Evolutionary conservation across 768 basidiomycete genomes (phyloP).

Genomic region (Lactarius trivialis): DNA sequence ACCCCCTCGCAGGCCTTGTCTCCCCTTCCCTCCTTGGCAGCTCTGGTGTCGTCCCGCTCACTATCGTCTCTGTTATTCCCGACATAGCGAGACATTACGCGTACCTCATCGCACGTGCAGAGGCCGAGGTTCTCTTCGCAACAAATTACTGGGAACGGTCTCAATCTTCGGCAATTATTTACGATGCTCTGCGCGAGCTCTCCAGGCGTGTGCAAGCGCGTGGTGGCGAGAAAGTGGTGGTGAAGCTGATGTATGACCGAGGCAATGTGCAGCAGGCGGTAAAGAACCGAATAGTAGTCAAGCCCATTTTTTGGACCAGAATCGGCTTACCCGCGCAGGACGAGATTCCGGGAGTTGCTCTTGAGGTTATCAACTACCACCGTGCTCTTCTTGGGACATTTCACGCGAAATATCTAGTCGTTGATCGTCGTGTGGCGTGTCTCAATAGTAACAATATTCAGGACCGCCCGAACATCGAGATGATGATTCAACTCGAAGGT

Average conservation of each 20-base stretch:
- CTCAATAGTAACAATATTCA: slow-evolving; percentile 67
- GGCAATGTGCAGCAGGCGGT: slow-evolving; percentile 49
- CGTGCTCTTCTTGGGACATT: slow-evolving; percentile 58
- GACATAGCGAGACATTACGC: slow-evolving; percentile 70
- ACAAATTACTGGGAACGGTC: slow-evolving; percentile 59
- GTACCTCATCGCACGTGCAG: slow-evolving; percentile 52
- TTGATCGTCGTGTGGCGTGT: slow-evolving; percentile 60
- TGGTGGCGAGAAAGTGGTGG: slow-evolving; percentile 42
- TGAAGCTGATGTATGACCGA: slow-evolving; percentile 67
- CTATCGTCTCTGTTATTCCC: slow-evolving; percentile 58
- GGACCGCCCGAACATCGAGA: slow-evolving; percentile 46
- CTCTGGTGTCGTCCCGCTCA: slow-evolving; percentile 55
- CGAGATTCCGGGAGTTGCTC: slow-evolving; percentile 53
- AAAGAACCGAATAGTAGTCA: slow-evolving; percentile 43
- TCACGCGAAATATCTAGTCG: slow-evolving; percentile 64
- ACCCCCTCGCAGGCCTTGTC: slow-evolving; percentile 50
- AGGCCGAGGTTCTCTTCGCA: slow-evolving; percentile 59
- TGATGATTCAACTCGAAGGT: slow-evolving; percentile 68
- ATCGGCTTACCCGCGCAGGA: slow-evolving; percentile 46
- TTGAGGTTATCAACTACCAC: slow-evolving; percentile 56
- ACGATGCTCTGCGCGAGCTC: slow-evolving; percentile 32
- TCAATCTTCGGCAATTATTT: slow-evolving; percentile 44
- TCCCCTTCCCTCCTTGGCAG: slow-evolving; percentile 59
- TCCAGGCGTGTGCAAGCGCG: slow-evolving; percentile 41
- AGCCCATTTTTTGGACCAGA: slow-evolving; percentile 39